Evolutionary conservation across 192 early-diverging fungal genomes (phyloP).

Genomic region (Coemansia sp.): DNA sequence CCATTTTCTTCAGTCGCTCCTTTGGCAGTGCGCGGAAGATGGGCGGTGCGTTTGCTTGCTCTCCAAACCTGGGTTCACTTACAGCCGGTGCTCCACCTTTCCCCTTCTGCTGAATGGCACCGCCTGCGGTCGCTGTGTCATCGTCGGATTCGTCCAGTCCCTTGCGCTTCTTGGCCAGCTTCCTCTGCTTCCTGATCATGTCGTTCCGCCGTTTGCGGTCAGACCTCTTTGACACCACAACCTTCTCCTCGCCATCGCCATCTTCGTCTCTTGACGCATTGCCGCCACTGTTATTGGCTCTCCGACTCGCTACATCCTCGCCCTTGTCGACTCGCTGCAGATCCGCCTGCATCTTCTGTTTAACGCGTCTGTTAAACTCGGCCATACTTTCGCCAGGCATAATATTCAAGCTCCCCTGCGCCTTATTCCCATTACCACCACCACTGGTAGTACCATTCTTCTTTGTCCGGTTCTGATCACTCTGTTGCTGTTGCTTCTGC

Average conservation of each 20-base stretch:
- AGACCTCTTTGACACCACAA: slow-evolving; percentile 27
- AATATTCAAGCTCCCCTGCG: slow-evolving; percentile 29
- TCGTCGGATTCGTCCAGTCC: slow-evolving; percentile 11
- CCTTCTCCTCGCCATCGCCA: slow-evolving; percentile 21
- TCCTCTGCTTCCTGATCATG: slow-evolving; percentile 31
- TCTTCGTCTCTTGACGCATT: slow-evolving; percentile 34
- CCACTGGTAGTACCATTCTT: neutral
- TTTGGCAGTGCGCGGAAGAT: slow-evolving; percentile 48
- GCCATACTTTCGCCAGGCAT: slow-evolving; percentile 41
- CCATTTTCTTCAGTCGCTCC: slow-evolving; percentile 44
- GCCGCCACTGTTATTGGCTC: neutral
- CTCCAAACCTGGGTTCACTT: slow-evolving; percentile 40
- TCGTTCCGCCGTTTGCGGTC: slow-evolving; percentile 36
- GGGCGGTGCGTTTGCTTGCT: slow-evolving; percentile 51
- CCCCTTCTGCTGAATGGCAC: too few relatives aligned
- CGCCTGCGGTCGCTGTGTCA: neutral
- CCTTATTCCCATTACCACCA: too few relatives aligned
- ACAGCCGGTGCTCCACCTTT: neutral
- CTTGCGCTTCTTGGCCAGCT: slow-evolving; percentile 30
- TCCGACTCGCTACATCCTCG: neutral
- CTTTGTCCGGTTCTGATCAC: slow-evolving; percentile 12
- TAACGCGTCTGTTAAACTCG: slow-evolving; percentile 39
- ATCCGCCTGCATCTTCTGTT: slow-evolving; percentile 43
- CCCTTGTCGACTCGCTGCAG: slow-evolving; percentile 32
- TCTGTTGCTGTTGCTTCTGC: slow-evolving; percentile 22